Evolutionary conservation across 2,329 filamentous ascomycete species (phyloP).

Genomic region (Epichloe scottii): DNA sequence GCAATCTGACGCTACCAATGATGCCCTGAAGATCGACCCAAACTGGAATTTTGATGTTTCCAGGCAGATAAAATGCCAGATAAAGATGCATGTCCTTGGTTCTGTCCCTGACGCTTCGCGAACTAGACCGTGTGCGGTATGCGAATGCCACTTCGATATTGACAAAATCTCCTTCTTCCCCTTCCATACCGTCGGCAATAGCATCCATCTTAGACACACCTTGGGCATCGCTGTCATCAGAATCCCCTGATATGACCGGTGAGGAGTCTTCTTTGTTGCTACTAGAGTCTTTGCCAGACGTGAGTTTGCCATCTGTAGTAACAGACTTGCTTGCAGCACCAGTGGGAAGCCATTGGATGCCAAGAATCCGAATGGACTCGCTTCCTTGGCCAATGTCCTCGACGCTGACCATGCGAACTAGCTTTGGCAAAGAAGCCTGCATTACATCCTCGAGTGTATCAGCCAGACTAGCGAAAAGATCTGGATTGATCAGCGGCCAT

Average conservation of each 20-base stretch:
- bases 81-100: conserved; percentile 56
- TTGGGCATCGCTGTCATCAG: conserved; percentile 12
- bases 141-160: conserved; percentile 66
- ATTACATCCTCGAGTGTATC: conserved; percentile 70
- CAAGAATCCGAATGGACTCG: conserved; percentile 57
- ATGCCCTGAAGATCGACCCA: conserved; percentile 67
- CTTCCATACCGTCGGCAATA: conserved; percentile 51
- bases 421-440: conserved; percentile 59
- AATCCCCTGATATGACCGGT: neutral
- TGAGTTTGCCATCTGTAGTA: conserved; percentile 41
- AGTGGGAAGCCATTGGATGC: conserved; percentile 59
- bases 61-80: conserved; percentile 56
- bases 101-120: conserved; percentile 52
- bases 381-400: conserved; percentile 67
- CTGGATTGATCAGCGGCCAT: conserved; percentile 66
- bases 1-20: conserved; percentile 55
- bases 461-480: conserved; percentile 54
- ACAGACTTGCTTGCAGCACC: conserved; percentile 55
- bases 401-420: conserved; percentile 62
- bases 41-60: conserved; percentile 43
- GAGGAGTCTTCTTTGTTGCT: conserved; percentile 19
- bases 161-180: conserved; percentile 66
- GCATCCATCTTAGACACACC: conserved; percentile 20
- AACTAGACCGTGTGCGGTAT: conserved; percentile 51
- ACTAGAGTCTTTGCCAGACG: conserved; percentile 18